phyloP scores from a whole-genome alignment of 2,329 filamentous ascomycete species.

The Macrophomina phaseolina region DNA sequence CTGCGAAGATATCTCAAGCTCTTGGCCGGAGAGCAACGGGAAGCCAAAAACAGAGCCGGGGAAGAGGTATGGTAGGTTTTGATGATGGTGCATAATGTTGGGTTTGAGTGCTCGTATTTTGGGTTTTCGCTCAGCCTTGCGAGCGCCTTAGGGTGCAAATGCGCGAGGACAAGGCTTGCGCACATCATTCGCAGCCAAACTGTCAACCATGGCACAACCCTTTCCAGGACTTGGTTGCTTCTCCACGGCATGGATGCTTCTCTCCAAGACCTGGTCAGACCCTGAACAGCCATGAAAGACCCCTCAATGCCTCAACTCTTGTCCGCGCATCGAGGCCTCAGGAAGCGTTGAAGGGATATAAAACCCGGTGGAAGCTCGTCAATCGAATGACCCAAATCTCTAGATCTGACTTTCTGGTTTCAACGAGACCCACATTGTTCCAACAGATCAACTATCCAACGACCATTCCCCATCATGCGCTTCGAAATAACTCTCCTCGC shows the following conservation, averaged over 20 bases:
- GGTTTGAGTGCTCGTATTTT: background rate
- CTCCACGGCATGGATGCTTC: too few relatives aligned
- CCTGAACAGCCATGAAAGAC: background rate
- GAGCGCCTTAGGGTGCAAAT: background rate
- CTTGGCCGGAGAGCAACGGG: slow-evolving; percentile 3
- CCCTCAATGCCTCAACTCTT: background rate
- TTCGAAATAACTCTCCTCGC: background rate
- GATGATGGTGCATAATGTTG: background rate
- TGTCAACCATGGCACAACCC: background rate
- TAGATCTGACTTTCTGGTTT: too few relatives aligned
- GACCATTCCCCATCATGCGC: background rate
- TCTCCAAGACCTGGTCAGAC: background rate
- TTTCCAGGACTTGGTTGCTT: background rate
- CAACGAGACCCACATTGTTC: too few relatives aligned
- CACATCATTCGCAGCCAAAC: background rate
- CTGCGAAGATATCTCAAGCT: background rate
- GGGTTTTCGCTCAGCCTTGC: background rate
- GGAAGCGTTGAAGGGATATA: background rate
- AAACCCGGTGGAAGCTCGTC: background rate
- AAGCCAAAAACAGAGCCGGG: background rate
- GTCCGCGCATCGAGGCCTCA: background rate
- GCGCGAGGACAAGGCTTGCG: background rate
- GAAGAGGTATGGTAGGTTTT: background rate
- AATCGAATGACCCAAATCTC: too few relatives aligned
- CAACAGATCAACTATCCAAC: too few relatives aligned